Base-by-base conservation (phyloP, 2,329 filamentous ascomycete genomes). In the Hortaea sp. region DNA sequence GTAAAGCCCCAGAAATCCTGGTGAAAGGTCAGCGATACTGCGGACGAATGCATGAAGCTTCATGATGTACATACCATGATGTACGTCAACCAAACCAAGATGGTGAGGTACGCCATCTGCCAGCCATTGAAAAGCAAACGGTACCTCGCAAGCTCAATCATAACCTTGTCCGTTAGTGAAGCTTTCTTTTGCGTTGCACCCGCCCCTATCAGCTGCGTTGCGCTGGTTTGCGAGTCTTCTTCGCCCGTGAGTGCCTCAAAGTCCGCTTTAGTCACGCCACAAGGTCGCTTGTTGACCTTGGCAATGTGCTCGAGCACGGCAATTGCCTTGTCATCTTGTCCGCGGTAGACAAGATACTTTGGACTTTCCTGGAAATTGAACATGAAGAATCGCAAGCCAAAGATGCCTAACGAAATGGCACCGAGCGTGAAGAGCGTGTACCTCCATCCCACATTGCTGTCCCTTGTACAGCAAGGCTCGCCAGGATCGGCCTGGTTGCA, bases 361-460 rank as follows among this genome's bases (percentile, higher is more conserved):
- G 78, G 78, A 1, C 76, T 79, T 53, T 81, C 77, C 49, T 69
- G 70, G 41, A 81, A 73, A 4, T 66, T 64, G 53, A 81, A 73
- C 34, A 80, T 56, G 1, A 74, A 70, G 34, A 79, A 67, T 13
- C 78, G 74, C 1, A 74, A 55, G 39, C 79, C 57, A 39, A 77
- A 79, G 9, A 71, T 59, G 9, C 62, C 45, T 1, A 70, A 51
- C 0, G 68, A 70, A 34, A 70, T 59, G 0, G 57, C 59, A 1
- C 68, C 68, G 5, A 71, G 57, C 1, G 64, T 68, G 50, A 64
- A 68, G 34, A 70, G 52, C 5, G 69, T 52, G 50, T 71, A 71
- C 34, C 69, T 57, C 68, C 69, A 71, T n/a, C 69, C 69, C 63
- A 68, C 65, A 43, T 71, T 71, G 48, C 63, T 60, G 5, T 52